Evolutionary conservation across 257 asterid genomes (phyloP).

Genomic region (Solanum clarkiae): DNA sequence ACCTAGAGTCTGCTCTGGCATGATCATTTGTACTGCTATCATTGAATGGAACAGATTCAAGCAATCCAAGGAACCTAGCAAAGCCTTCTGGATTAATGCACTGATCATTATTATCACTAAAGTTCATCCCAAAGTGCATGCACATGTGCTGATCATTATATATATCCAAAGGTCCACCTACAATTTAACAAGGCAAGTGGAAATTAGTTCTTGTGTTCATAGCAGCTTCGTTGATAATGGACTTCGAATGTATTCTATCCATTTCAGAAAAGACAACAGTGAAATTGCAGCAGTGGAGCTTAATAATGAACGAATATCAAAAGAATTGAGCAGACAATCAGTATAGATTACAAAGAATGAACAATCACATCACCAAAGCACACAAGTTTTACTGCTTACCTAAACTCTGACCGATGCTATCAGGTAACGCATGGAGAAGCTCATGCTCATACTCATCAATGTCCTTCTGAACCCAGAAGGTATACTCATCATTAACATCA

Average conservation of each 20-base stretch:
- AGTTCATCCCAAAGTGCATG: conserved; percentile 45
- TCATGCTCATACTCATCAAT: conserved; percentile 30
- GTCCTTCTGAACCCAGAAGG: conserved; percentile 72
- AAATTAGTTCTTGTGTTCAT: background rate
- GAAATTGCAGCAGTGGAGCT: background rate
- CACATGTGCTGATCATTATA: conserved; percentile 57
- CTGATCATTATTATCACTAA: conserved; percentile 48
- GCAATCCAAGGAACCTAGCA: conserved; percentile 80
- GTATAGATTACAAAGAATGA: background rate
- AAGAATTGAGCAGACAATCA: background rate
- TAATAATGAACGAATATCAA: background rate
- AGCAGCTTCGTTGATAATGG: background rate
- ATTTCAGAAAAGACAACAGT: background rate
- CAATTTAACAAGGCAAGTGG: conserved; percentile 6
- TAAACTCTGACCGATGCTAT: conserved; percentile 25
- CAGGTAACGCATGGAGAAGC: conserved; percentile 48
- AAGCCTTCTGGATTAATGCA: conserved; percentile 77
- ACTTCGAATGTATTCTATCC: background rate
- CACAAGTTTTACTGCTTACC: conserved; percentile 27
- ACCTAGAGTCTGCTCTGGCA: conserved; percentile 57
- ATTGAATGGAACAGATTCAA: conserved; percentile 79
- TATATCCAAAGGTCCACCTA: conserved; percentile 56
- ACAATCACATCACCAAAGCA: background rate
- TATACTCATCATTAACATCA: conserved; percentile 71
- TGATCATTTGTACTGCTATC: conserved; percentile 56